Percentiles rank a stretch among this genome's conserved stretches.
Evolutionary conservation across 1,284 basidiomycete genomes (phyloP).

Genomic region (Naganishia sp.): DNA sequence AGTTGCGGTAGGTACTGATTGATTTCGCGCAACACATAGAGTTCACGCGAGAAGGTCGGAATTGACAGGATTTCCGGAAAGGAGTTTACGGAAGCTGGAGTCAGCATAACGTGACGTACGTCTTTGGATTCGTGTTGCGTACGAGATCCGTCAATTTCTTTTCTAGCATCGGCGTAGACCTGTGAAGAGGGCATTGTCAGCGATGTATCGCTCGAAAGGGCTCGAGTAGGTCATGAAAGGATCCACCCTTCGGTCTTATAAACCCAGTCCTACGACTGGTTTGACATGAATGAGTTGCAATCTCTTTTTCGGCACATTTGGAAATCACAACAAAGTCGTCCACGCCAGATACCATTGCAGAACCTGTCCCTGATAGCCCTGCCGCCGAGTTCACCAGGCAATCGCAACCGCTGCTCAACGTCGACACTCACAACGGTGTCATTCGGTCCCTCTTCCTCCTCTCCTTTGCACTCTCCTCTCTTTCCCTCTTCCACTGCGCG

Average conservation of each 20-base stretch:
- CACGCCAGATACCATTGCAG: no score
- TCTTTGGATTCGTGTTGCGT: constrained; percentile 2
- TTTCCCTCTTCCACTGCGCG: constrained; percentile 41
- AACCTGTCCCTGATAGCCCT: no score
- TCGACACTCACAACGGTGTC: constrained; percentile 47
- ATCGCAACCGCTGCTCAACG: no score
- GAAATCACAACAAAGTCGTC: no score
- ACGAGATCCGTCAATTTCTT: constrained; percentile 54
- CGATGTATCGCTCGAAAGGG: not conserved
- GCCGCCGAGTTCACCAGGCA: no score
- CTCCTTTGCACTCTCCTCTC: constrained; percentile 38
- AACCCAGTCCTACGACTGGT: no score
- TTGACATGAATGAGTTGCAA: no score
- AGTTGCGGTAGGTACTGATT: constrained; percentile 51
- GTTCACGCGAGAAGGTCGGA: not conserved
- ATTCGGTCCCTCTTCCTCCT: constrained; percentile 43
- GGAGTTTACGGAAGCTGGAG: not conserved
- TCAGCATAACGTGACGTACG: not conserved
- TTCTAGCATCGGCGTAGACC: constrained; percentile 53
- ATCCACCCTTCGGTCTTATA: not conserved
- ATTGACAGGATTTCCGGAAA: not conserved
- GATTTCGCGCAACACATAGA: not conserved
- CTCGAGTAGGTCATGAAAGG: not conserved
- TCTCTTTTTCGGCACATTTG: no score
- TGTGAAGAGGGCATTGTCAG: constrained; percentile 31